These are phyloP conservation scores for Curvularia spicifera DNA, from an alignment of 2,329 filamentous ascomycete genomes.

Conservation along the genomic window DNA sequence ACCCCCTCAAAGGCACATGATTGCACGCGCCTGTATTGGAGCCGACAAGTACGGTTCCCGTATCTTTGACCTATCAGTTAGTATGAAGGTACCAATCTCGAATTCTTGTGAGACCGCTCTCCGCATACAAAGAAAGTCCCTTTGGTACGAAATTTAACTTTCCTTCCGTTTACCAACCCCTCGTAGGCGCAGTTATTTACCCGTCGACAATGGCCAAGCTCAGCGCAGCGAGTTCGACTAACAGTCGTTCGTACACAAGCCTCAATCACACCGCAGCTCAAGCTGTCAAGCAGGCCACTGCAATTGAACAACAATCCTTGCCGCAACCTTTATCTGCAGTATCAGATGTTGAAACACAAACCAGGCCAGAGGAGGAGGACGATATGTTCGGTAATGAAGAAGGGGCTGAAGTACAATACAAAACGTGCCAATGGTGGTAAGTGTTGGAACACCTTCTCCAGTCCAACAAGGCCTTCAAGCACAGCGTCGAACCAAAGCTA, in stretches of 20 bases:
- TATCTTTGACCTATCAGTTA: background rate
- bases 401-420: constrained; percentile 57
- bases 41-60: background rate
- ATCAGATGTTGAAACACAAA: constrained; percentile 25
- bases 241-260: background rate
- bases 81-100: background rate
- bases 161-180: too few species aligned
- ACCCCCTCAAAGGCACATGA: background rate
- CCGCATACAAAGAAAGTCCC: background rate
- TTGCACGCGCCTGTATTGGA: background rate
- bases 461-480: background rate
- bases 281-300: background rate
- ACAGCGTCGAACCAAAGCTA: background rate
- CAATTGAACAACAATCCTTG: background rate
- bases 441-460: background rate
- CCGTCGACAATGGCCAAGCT: background rate
- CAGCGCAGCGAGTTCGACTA: background rate
- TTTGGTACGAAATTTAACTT: background rate
- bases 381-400: constrained; percentile 39
- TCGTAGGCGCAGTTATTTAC: background rate
- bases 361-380: background rate
- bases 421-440: constrained; percentile 58
- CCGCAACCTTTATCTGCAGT: background rate
- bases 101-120: background rate
- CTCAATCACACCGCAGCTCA: background rate